A percentile compares a stretch with the other conserved stretches of the same genome.
Conservation (phyloP, 2,329 filamentous ascomycete genomes). For the Ophiostoma fasciatum region DNA sequence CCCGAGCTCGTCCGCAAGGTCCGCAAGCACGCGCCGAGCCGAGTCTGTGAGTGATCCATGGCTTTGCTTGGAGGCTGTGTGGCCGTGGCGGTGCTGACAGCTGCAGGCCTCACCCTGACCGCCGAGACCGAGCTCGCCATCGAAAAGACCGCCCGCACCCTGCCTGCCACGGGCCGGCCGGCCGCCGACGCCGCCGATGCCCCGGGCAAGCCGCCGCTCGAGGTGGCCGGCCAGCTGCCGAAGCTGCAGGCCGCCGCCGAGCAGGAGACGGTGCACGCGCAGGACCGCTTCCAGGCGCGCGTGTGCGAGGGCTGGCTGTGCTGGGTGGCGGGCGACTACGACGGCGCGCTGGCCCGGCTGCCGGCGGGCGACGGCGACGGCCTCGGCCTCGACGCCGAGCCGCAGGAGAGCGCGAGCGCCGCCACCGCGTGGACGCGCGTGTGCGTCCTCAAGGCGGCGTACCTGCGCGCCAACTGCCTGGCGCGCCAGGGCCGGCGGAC, state of each 20-base stretch:
- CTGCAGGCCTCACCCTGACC: conserved; percentile 50
- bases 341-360: conserved; percentile 42
- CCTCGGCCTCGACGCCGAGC: conserved; percentile 38
- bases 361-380: too few relatives aligned
- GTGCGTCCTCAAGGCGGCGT: conserved; percentile 64
- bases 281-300: conserved; percentile 61
- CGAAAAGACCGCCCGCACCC: conserved; percentile 36
- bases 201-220: conserved; percentile 32
- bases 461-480: conserved; percentile 55
- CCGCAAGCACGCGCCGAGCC: conserved; percentile 78
- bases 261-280: conserved; percentile 33
- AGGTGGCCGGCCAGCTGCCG: conserved; percentile 29
- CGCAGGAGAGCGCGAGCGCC: conserved; percentile 22
- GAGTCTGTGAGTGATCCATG: conserved; percentile 50
- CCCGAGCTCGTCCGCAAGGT: conserved; percentile 86
- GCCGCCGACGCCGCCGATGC: conserved; percentile 24
- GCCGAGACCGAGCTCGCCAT: conserved; percentile 56
- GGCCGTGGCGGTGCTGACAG: not conserved
- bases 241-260: conserved; percentile 43
- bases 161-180: conserved; percentile 23
- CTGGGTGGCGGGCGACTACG: conserved; percentile 59
- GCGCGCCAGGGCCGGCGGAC: conserved; percentile 31
- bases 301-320: conserved; percentile 78
- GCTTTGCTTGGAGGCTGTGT: too few relatives aligned
- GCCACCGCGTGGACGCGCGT: conserved; percentile 66